These are phyloP conservation scores for Asparagopsis taxiformis DNA, from an alignment of 31 red algal species.

Conservation along the genomic window DNA sequence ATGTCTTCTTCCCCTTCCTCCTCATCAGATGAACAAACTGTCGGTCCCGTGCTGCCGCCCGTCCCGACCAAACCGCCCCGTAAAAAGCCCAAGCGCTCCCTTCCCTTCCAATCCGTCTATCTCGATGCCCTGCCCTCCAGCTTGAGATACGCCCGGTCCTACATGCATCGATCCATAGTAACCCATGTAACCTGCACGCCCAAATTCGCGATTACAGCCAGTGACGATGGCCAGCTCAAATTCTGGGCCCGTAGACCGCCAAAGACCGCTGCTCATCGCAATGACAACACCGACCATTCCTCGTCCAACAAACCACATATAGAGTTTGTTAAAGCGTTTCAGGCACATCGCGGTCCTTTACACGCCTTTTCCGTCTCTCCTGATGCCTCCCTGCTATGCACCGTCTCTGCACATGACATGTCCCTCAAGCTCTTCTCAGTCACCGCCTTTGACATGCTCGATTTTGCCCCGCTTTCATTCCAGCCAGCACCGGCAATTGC, in stretches of 20 bases:
- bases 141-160: conserved; percentile 32
- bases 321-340: conserved; percentile 62
- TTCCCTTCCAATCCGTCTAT: neutral
- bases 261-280: neutral
- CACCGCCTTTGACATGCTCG: conserved; percentile 41
- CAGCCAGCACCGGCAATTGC: neutral
- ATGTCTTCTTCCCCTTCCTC: conserved; percentile 1
- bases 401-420: conserved; percentile 13
- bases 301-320: neutral
- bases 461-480: conserved; percentile 5
- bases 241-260: conserved; percentile 54
- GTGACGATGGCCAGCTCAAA: conserved; percentile 49
- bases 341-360: conserved; percentile 31
- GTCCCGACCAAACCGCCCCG: conserved; percentile 9
- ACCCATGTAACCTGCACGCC: conserved; percentile 36
- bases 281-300: neutral
- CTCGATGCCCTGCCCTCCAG: conserved; percentile 43
- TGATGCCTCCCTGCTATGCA: conserved; percentile 16
- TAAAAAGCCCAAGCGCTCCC: neutral
- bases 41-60: neutral
- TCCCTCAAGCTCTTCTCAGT: conserved; percentile 62
- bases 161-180: conserved; percentile 57
- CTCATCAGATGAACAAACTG: neutral
- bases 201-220: conserved; percentile 33
- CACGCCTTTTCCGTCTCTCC: conserved; percentile 1